Evolutionary conservation across 176 grass and related monocot genomes (phyloP).

Genomic region (Coix lacrymajobi): DNA sequence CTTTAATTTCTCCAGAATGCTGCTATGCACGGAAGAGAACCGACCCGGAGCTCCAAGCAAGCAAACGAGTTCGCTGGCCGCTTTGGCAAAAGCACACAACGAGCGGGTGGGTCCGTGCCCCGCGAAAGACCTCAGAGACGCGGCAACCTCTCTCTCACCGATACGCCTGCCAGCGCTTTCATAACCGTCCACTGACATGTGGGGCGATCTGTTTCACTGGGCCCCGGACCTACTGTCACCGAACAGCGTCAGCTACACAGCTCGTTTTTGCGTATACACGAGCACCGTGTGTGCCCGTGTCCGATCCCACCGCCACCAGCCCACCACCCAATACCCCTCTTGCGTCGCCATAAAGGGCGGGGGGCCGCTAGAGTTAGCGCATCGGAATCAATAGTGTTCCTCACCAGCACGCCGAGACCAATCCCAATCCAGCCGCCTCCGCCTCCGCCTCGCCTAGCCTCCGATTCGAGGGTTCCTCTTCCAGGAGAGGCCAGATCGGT

Average conservation of each 20-base stretch:
- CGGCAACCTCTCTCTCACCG: not conserved
- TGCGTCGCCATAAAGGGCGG: conserved; percentile 28
- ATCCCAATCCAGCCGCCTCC: not conserved
- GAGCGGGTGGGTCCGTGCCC: conserved; percentile 17
- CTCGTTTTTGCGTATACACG: not conserved
- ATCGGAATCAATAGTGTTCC: not conserved
- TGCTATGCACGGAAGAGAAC: too few species aligned
- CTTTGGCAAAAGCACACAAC: not conserved
- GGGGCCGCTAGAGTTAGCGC: conserved; percentile 22
- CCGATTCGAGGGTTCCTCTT: not conserved
- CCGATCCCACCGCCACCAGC: not conserved
- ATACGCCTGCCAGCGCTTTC: not conserved
- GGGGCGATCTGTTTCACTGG: fast-evolving
- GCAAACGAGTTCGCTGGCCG: not conserved
- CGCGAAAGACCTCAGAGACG: not conserved
- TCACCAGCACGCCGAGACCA: not conserved
- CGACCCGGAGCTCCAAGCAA: not conserved
- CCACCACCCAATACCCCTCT: not conserved
- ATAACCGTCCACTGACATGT: fast-evolving
- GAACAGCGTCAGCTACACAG: not conserved
- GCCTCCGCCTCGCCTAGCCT: not conserved
- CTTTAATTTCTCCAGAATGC: too few species aligned
- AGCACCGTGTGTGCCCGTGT: not conserved
- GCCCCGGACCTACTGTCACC: fast-evolving
- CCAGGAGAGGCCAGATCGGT: not conserved